Conservation (phyloP, 768 basidiomycete genomes). For the Collybia sordida region DNA sequence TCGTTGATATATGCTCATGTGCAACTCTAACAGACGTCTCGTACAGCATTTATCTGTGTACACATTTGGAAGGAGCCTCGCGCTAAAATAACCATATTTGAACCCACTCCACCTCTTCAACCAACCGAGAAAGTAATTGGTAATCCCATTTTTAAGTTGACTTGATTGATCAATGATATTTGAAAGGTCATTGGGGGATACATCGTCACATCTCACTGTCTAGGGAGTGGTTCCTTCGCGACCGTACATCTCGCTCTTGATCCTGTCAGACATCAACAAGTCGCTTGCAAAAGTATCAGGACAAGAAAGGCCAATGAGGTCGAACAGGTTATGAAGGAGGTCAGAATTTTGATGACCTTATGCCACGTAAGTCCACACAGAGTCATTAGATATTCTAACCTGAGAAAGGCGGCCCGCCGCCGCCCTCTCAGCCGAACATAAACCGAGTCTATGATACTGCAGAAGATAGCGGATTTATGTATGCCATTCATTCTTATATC, state of each 20-base stretch:
- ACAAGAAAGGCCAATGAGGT: constrained; percentile 59
- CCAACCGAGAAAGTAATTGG: constrained; percentile 51
- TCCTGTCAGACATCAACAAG: constrained; percentile 60
- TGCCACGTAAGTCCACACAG: constrained; percentile 58
- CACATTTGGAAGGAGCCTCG: constrained; percentile 53
- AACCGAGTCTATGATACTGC: constrained; percentile 75
- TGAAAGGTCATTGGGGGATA: constrained; percentile 63
- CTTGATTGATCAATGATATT: not conserved
- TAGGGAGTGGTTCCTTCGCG: constrained; percentile 82
- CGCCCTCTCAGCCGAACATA: constrained; percentile 74
- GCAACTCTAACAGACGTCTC: not conserved
- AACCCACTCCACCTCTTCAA: constrained; percentile 58
- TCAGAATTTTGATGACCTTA: constrained; percentile 67
- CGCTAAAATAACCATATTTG: constrained; percentile 56
- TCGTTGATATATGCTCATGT: constrained; percentile 1
- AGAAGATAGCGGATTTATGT: constrained; percentile 61
- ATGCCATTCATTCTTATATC: constrained; percentile 12
- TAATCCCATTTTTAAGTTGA: constrained; percentile 1
- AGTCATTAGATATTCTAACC: not conserved
- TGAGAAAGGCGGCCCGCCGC: no score
- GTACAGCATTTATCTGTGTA: constrained; percentile 64
- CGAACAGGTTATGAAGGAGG: constrained; percentile 73
- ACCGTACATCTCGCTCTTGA: constrained; percentile 80
- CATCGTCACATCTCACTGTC: constrained; percentile 73
- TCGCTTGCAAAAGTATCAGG: constrained; percentile 83